phyloP scores from a whole-genome alignment of 2,329 filamentous ascomycete species.

The Aspergillus sp. region DNA sequence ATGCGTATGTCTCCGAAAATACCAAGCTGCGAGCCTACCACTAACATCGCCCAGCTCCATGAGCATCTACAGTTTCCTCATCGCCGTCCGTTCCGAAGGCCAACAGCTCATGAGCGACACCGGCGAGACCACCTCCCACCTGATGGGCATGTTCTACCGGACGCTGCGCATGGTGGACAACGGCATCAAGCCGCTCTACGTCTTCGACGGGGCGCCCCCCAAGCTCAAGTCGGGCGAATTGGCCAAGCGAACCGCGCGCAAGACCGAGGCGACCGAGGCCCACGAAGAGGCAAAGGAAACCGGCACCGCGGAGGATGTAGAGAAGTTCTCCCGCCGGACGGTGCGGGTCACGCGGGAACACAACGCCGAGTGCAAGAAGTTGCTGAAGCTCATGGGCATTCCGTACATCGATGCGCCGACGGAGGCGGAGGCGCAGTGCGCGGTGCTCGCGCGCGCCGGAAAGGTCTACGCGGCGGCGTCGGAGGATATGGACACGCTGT shows the following conservation, averaged over 20 bases:
- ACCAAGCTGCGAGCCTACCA: neutral
- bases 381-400: conserved; percentile 93
- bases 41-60: conserved; percentile 65
- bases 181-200: conserved; percentile 96
- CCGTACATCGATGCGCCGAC: conserved; percentile 94
- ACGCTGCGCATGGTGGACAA: conserved; percentile 98
- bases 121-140: conserved; percentile 93
- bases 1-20: conserved; percentile 48
- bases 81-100: conserved; percentile 93
- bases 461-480: conserved; percentile 97
- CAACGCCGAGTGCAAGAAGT: conserved; percentile 86
- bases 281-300: conserved; percentile 96
- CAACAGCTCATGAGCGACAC: conserved; percentile 94
- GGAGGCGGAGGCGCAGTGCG: conserved; percentile 96
- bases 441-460: conserved; percentile 79
- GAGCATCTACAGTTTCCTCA: conserved; percentile 98
- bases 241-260: conserved; percentile 92
- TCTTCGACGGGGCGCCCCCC: conserved; percentile 94
- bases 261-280: conserved; percentile 83
- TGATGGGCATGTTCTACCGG: conserved; percentile 99
- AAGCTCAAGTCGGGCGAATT: conserved; percentile 97
- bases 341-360: conserved; percentile 95
- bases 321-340: conserved; percentile 92
- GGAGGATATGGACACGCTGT: conserved; percentile 98
- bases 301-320: conserved; percentile 93